Conservation (phyloP, 2,329 filamentous ascomycete genomes). For the Colletotrichum sp. region DNA sequence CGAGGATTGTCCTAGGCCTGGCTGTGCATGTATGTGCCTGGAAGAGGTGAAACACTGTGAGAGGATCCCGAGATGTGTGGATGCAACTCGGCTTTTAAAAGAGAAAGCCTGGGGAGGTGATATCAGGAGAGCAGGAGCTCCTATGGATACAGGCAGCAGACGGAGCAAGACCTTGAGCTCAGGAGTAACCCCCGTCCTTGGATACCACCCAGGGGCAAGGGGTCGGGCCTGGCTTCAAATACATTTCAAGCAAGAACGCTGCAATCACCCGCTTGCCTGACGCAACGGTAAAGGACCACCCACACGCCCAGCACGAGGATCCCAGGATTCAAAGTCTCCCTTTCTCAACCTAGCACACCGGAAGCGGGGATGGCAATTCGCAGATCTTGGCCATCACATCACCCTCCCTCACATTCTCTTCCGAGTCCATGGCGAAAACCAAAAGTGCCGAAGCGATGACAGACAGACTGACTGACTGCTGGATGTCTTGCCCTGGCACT, state of each 20-base stretch:
- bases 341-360: background rate
- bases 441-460: background rate
- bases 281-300: background rate
- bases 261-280: background rate
- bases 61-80: background rate
- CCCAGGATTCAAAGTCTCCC: background rate
- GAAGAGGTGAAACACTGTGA: background rate
- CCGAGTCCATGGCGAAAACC: background rate
- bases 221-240: background rate
- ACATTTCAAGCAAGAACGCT: background rate
- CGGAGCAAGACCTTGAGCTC: background rate
- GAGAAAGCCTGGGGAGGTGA: background rate
- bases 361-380: background rate
- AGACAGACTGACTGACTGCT: background rate
- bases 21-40: background rate
- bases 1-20: background rate
- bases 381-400: conserved; percentile 1
- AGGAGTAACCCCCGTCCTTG: background rate
- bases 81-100: background rate
- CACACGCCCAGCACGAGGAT: background rate
- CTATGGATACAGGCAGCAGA: background rate
- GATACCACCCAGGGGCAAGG: background rate
- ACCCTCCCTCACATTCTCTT: background rate
- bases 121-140: background rate
- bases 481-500: background rate